Conservation (phyloP, 208 protist species). For the Balamuthia mandrillaris region DNA sequence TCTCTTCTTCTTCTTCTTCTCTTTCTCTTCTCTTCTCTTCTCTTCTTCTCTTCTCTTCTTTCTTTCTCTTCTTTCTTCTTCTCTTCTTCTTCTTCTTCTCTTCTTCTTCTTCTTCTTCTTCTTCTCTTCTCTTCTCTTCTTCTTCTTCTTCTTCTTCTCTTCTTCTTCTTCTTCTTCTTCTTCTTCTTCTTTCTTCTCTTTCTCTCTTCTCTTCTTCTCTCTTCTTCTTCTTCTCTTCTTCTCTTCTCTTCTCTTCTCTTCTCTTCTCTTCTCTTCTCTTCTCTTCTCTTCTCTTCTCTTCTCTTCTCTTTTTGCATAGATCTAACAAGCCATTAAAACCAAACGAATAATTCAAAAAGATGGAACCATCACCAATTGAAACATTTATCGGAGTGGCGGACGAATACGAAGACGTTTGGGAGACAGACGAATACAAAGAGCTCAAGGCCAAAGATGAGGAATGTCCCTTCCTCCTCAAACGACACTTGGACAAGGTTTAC, state of each 20-base stretch:
- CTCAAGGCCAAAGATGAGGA: not conserved
- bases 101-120: not conserved
- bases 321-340: no score
- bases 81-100: not conserved
- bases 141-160: not conserved
- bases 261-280: no score
- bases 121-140: not conserved
- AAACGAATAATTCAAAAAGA: no score
- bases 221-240: no score
- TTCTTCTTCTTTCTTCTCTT: no score
- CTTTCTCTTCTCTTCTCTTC: not conserved
- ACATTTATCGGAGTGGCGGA: conserved; percentile 7
- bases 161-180: no score
- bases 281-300: no score
- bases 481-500: no score
- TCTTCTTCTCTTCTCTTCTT: not conserved
- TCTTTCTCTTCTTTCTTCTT: not conserved
- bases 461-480: no score
- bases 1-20: not conserved
- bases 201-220: no score
- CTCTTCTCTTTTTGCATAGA: no score
- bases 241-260: no score
- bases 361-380: not conserved
- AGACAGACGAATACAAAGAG: not conserved
- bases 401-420: conserved; percentile 25